phyloP scores from a whole-genome alignment of 164 flowering plant genomes.

The Vitis rotundifolia region DNA sequence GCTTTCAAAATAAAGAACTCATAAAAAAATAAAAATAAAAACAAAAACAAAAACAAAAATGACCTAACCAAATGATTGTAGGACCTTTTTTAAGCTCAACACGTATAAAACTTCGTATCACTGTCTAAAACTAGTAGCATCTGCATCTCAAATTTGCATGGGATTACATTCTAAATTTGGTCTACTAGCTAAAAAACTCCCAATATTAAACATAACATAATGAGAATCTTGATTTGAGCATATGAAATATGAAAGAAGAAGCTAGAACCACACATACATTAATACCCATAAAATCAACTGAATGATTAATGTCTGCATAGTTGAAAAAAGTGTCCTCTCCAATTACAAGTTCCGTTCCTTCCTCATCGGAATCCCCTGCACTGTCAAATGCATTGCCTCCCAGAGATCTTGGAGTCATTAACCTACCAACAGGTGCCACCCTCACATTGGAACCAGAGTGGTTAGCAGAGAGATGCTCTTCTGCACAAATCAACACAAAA shows the following conservation, averaged over 20 bases:
- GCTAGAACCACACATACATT: neutral
- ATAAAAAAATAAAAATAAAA: no score
- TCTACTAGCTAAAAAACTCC: no score
- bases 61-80: no score
- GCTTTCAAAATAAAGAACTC: no score
- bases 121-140: no score
- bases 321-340: conserved; percentile 27
- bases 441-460: conserved; percentile 33
- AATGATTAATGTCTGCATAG: conserved; percentile 21
- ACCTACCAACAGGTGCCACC: conserved; percentile 36
- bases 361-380: conserved; percentile 57
- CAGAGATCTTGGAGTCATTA: conserved; percentile 43
- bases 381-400: conserved; percentile 40
- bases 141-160: no score
- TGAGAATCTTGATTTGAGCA: neutral
- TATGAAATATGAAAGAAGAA: neutral
- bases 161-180: no score
- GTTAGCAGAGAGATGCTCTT: conserved; percentile 26
- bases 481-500: conserved; percentile 25
- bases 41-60: no score
- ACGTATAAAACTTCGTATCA: no score
- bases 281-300: conserved; percentile 5
- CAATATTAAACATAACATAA: no score
- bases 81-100: no score
- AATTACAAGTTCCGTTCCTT: conserved; percentile 35